Evolutionary conservation across 179 eudicot genomes (phyloP), one percentile per base, ranked within the genome.

Genomic region (Actinidia arguta): DNA sequence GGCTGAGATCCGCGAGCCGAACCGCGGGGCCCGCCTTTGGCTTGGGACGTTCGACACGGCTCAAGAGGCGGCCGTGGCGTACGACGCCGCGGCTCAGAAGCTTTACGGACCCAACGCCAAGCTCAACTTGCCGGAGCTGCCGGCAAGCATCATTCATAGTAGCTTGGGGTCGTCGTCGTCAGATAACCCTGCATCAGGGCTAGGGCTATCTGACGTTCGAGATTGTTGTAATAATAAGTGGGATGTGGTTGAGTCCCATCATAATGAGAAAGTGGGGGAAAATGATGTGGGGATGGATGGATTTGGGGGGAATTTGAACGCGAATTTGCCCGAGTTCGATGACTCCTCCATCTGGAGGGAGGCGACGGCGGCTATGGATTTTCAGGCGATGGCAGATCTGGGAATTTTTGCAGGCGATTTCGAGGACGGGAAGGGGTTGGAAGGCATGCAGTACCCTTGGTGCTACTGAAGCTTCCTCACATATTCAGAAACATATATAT

Each of bases 1-100:
- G 73, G 95, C 99, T 3, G 99, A 96, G 78, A 96, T 96, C 39
- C 98, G 99, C 11, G 98, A 96, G 81, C 99, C 98, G 0, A 93
- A 96, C 64, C 93, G 98, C n/a, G 99, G 99, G 3, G 91, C 92
- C 9, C 94, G 99, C 14, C 90, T 92, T 44, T 96, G 99, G 99
- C 92, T 96, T 3, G 99, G 99, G 13, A 96, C 98, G 64, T 96
- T 91, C 80, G 91, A 92, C 82, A 88, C 92, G 52, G 79, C 98
- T 17, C 86, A 85, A 3, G 94, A 92, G 6, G 99, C 99, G 5
- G 99, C 98, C 69, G 10, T 90, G 36, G 99, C 98, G 16, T 96
- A 96, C 42, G 99, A 96, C 20, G 81, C 90, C 5, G 99, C 98
- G 0, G 98, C 98, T 0, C 88, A 89, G 1, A 92, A 87, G 78